Percentiles rank a stretch among this genome's conserved stretches.
phyloP scores from a whole-genome alignment of 371 early-diverging fungal species.

The Actinomucor elegans region DNA sequence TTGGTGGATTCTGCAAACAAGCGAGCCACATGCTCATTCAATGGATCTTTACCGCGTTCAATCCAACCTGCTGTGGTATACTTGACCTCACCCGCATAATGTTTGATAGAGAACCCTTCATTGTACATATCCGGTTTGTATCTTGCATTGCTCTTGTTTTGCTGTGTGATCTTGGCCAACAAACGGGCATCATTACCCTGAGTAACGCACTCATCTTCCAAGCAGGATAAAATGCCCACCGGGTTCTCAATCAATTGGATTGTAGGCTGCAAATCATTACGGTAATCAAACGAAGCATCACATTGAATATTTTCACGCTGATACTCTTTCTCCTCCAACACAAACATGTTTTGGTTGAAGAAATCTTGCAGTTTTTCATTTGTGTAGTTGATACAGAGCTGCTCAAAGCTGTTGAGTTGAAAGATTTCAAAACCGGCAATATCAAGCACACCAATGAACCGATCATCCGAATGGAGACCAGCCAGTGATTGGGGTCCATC shows the following conservation, averaged over 20 bases:
- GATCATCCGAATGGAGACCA: constrained; percentile 10
- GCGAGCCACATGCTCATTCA: constrained; percentile 94
- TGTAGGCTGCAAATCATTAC: constrained; percentile 98
- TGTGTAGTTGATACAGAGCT: constrained; percentile 99
- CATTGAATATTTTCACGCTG: constrained; percentile 97
- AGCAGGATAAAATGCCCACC: constrained; percentile 95
- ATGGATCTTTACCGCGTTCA: constrained; percentile 99
- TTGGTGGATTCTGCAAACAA: constrained; percentile 86
- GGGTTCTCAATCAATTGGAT: constrained; percentile 99
- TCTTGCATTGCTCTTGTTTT: neutral
- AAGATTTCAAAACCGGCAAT: constrained; percentile 99
- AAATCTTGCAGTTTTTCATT: constrained; percentile 99
- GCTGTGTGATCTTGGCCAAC: neutral
- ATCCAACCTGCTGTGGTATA: constrained; percentile 97
- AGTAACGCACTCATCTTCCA: constrained; percentile 99
- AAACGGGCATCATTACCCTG: constrained; percentile 98
- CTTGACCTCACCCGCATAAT: constrained; percentile 99
- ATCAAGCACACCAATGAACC: constrained; percentile 98
- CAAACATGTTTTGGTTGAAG: constrained; percentile 99
- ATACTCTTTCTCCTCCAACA: constrained; percentile 99
- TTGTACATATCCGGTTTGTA: neutral
- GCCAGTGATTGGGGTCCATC: constrained; percentile 62
- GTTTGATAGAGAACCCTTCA: constrained; percentile 80
- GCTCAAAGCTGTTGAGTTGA: constrained; percentile 98
- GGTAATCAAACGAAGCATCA: constrained; percentile 98